Conservation (phyloP, 1,284 basidiomycete genomes). For the Microbotryum saponariae region DNA sequence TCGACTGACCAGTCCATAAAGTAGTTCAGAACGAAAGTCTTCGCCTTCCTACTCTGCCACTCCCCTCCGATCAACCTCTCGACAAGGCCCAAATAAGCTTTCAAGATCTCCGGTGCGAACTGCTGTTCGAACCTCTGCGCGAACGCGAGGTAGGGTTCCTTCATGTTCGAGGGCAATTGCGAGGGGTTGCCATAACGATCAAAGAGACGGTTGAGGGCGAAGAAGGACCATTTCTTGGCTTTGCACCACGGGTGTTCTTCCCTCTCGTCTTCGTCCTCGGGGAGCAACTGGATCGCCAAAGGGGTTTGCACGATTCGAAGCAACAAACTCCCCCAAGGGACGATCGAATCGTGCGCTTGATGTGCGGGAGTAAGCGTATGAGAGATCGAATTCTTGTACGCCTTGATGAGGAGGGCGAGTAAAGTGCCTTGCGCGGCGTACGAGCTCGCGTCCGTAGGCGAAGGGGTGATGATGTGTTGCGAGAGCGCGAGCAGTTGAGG, state of each 20-base stretch:
- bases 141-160: conserved; percentile 57
- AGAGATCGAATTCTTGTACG: conserved; percentile 69
- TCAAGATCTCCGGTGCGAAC: conserved; percentile 77
- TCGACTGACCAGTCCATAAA: conserved; percentile 68
- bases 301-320: conserved; percentile 64
- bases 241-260: conserved; percentile 78
- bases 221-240: conserved; percentile 81
- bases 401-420: conserved; percentile 71
- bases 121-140: conserved; percentile 65
- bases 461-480: conserved; percentile 51
- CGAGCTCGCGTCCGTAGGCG: conserved; percentile 49
- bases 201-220: conserved; percentile 43
- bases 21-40: conserved; percentile 70
- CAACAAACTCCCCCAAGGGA: conserved; percentile 75
- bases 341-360: conserved; percentile 59
- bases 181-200: conserved; percentile 70
- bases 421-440: conserved; percentile 50
- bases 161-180: conserved; percentile 63
- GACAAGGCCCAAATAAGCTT: conserved; percentile 65
- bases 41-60: conserved; percentile 72
- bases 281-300: conserved; percentile 57
- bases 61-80: conserved; percentile 57
- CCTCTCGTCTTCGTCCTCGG: conserved; percentile 62
- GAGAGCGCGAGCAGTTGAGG: conserved; percentile 65
- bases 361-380: conserved; percentile 63